Percentiles rank a stretch among this genome's conserved stretches.
phyloP scores from a whole-genome alignment of 2,329 filamentous ascomycete species.

The Xylariaceae sp. region DNA sequence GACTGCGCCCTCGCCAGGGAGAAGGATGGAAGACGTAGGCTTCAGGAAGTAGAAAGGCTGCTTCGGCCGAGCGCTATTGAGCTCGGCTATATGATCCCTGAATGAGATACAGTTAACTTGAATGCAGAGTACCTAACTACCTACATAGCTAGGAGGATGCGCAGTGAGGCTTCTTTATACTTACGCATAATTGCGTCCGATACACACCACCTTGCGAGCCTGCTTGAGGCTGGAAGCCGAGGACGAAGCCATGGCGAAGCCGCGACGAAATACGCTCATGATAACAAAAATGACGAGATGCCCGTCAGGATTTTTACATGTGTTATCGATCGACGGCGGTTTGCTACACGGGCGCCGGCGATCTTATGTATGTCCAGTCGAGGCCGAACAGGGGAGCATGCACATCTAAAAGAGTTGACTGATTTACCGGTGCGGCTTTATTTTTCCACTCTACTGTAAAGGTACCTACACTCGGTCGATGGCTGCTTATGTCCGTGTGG shows the following conservation, averaged over 20 bases:
- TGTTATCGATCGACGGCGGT: conserved; percentile 1
- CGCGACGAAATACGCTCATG: conserved; percentile 36
- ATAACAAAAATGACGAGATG: conserved; percentile 7
- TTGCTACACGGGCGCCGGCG: conserved; percentile 1
- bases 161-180: conserved; percentile 29
- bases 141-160: neutral
- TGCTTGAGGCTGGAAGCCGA: conserved; percentile 47
- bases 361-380: conserved; percentile 1
- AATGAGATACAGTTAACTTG: conserved; percentile 3
- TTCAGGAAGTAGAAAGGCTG: conserved; percentile 99
- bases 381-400: neutral
- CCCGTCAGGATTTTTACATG: conserved; percentile 11
- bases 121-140: neutral
- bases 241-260: conserved; percentile 34
- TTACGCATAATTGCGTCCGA: conserved; percentile 93
- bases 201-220: conserved; percentile 79
- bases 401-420: neutral
- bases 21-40: conserved; percentile 79
- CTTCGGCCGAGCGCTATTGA: conserved; percentile 81
- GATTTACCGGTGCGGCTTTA: conserved; percentile 21
- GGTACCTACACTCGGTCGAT: neutral
- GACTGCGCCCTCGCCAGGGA: conserved; percentile 72
- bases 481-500: too few relatives aligned
- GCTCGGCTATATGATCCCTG: conserved; percentile 89
- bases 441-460: neutral